Evolutionary conservation across 2,329 filamentous ascomycete species (phyloP), one percentile per base, ranked within the genome.

Genomic region (Talaromyces albobiverticillius): DNA sequence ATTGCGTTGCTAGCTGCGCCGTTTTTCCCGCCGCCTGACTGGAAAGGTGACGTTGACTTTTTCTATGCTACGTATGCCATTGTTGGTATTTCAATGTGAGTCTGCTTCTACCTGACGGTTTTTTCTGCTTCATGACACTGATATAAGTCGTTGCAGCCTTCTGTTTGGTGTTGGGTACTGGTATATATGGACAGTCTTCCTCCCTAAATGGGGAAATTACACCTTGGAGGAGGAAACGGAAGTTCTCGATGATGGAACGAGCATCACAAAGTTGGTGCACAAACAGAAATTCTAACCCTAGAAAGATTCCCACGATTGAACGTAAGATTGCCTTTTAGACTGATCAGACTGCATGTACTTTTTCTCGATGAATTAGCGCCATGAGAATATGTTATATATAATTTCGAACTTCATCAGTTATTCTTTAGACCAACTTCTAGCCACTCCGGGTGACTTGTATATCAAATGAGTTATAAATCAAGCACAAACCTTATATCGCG

Each of bases 191-290:
- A 85, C 85, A 0, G 74, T 82, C 3, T 59, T 82, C 1, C 64
- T 89, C 22, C 87, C 88, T 1, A 72, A 69, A 40, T 79, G 79
- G 70, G 75, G 80, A 48, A 78, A 79, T 0, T 88, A 88, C 63
- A 77, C 66, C 13, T 68, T 90, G 1, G 83, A 87, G 61, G 86
- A 89, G 60, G 77, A 81, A 53, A 74, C 73, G 2, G 80, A 81
- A 34, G 72, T 83, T 0, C 67, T 90, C 18, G 75, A 77, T 20
- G 87, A 90, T 67, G 87, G 87, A 0, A 90, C 85, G 1, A 79
- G 77, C 1, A 79, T 90, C 49, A 89, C 83, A 0, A 82, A 77
- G 57, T 71, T 89, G 4, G 67, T 77, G 6, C 66, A 67, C 6
- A 56, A 56, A n/a, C 31, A 16, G 4, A 34, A 36, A 26, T n/a